Percentiles rank a stretch among this genome's conserved stretches.
phyloP scores from a whole-genome alignment of 345 rosid species.

The Ceriops tagal region DNA sequence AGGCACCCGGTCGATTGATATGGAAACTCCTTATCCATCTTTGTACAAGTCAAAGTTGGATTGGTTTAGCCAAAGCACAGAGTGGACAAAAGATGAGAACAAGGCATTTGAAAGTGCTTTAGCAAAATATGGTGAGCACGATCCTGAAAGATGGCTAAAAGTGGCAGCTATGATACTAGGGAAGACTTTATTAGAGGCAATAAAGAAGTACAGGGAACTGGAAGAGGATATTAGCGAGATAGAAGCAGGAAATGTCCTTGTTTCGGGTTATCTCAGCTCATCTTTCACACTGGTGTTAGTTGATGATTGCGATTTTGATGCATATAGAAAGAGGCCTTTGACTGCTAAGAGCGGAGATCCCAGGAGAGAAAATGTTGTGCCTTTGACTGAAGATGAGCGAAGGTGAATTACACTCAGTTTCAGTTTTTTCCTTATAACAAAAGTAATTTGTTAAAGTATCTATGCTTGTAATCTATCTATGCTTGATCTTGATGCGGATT shows the following conservation, averaged over 20 bases:
- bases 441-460: background rate
- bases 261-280: slow-evolving; percentile 57
- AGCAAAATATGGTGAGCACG: slow-evolving; percentile 54
- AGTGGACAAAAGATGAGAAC: slow-evolving; percentile 80
- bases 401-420: slow-evolving; percentile 40
- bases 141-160: slow-evolving; percentile 66
- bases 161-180: slow-evolving; percentile 71
- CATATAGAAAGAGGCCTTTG: slow-evolving; percentile 46
- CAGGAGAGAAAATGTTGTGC: slow-evolving; percentile 83
- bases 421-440: background rate
- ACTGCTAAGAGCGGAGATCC: slow-evolving; percentile 49
- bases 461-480: background rate
- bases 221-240: slow-evolving; percentile 64
- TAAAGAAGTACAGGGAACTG: slow-evolving; percentile 59
- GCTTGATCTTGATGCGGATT: slow-evolving; percentile 4
- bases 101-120: slow-evolving; percentile 75
- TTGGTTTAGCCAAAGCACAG: slow-evolving; percentile 26
- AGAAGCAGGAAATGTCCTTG: slow-evolving; percentile 67
- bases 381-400: slow-evolving; percentile 95
- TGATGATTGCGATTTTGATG: slow-evolving; percentile 33
- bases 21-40: slow-evolving; percentile 58
- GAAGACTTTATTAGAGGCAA: slow-evolving; percentile 61
- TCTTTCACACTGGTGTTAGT: slow-evolving; percentile 38
- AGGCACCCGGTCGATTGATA: slow-evolving; percentile 13
- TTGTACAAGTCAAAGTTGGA: slow-evolving; percentile 29